Conservation (phyloP, 2,329 filamentous ascomycete genomes). For the Aspergillus latus region DNA sequence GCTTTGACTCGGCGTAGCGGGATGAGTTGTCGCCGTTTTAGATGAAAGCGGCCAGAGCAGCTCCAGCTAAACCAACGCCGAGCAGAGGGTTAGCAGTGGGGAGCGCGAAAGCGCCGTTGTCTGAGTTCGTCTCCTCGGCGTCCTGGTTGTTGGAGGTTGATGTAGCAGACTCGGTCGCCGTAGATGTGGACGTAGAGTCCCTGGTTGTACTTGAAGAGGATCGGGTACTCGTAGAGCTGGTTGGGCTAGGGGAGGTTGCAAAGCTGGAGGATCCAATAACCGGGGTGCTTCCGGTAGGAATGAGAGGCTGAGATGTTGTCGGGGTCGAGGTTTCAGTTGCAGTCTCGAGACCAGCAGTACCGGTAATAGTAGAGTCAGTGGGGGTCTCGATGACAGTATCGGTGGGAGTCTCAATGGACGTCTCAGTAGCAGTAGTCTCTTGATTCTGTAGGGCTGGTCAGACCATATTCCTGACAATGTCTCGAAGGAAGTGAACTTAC, state of each 20-base stretch:
- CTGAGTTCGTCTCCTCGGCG: slow-evolving; percentile 25
- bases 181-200: slow-evolving; percentile 20
- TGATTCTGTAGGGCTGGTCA: slow-evolving; percentile 32
- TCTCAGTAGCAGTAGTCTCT: slow-evolving; percentile 26
- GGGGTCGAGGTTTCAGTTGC: neutral
- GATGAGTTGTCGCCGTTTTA: slow-evolving; percentile 26
- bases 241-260: slow-evolving; percentile 9
- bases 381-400: slow-evolving; percentile 15
- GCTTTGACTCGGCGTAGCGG: neutral
- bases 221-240: neutral
- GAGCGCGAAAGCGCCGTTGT: slow-evolving; percentile 33
- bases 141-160: slow-evolving; percentile 14
- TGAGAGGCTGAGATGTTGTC: slow-evolving; percentile 11
- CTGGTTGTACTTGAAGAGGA: slow-evolving; percentile 11
- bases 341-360: neutral
- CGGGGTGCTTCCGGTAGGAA: slow-evolving; percentile 4
- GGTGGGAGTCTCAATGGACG: slow-evolving; percentile 25
- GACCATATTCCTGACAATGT: slow-evolving; percentile 5
- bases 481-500: slow-evolving; percentile 18
- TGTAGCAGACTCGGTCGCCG: slow-evolving; percentile 7
- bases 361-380: slow-evolving; percentile 1
- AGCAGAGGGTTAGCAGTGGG: slow-evolving; percentile 40
- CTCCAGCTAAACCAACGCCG: slow-evolving; percentile 41
- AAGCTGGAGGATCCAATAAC: slow-evolving; percentile 4
- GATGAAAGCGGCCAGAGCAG: slow-evolving; percentile 44